Conservation (phyloP, 257 asterid species). For the Nicotiana benthamiana region DNA sequence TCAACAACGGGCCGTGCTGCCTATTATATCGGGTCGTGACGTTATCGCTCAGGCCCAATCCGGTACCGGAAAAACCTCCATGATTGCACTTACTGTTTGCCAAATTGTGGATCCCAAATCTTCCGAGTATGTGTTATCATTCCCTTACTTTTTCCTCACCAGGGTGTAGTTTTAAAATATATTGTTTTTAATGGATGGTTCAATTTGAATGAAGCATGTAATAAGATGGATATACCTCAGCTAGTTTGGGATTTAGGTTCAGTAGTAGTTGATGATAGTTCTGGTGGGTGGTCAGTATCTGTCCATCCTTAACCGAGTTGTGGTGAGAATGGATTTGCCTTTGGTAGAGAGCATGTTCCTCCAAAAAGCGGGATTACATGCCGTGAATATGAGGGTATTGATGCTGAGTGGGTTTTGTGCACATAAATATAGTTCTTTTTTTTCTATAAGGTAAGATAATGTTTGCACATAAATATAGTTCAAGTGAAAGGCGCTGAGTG, state of each 20-base stretch:
- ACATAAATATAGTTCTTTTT: too few species aligned
- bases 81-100: conserved; percentile 91
- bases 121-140: conserved; percentile 48
- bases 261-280: not conserved
- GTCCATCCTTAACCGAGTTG: too few species aligned
- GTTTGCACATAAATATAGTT: not conserved
- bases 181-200: not conserved
- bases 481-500: not conserved
- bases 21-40: conserved; percentile 77
- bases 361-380: too few species aligned
- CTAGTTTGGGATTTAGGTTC: not conserved
- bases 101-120: conserved; percentile 84
- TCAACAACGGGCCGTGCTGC: conserved; percentile 80
- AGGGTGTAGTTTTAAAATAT: not conserved
- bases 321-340: too few species aligned
- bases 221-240: not conserved
- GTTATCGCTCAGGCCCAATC: conserved; percentile 94
- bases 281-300: too few species aligned
- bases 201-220: not conserved
- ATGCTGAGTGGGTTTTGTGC: too few species aligned
- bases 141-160: not conserved
- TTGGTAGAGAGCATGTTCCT: too few species aligned
- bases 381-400: too few species aligned
- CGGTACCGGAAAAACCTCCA: conserved; percentile 88
- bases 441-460: too few species aligned